Evolutionary conservation across 148 eudicot species (phyloP).

Genomic region (Hydrangea macrophylla): DNA sequence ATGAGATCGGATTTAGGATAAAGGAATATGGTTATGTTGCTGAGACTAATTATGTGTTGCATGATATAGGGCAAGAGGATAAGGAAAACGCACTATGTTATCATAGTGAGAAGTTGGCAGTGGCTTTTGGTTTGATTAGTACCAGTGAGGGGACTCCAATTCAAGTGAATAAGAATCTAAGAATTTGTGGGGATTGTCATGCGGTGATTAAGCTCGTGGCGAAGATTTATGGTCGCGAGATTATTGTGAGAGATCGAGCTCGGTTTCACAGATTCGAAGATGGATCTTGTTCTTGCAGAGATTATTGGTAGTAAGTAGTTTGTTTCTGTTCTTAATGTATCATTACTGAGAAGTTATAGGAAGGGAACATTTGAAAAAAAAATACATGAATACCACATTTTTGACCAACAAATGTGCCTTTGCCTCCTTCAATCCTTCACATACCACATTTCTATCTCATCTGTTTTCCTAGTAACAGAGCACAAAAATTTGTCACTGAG

Average conservation of each 20-base stretch:
- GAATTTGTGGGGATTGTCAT: slow-evolving; percentile 96
- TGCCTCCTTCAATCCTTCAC: background rate
- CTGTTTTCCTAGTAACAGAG: too few relatives aligned
- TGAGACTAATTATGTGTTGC: slow-evolving; percentile 73
- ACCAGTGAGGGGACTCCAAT: slow-evolving; percentile 42
- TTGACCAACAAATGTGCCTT: background rate
- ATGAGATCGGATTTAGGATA: slow-evolving; percentile 60
- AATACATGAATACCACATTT: background rate
- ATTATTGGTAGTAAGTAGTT: slow-evolving; percentile 47
- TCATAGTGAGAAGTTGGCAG: slow-evolving; percentile 87
- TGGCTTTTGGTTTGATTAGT: slow-evolving; percentile 77
- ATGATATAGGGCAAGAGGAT: slow-evolving; percentile 87
- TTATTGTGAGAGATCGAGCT: slow-evolving; percentile 75
- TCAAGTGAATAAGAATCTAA: slow-evolving; percentile 73
- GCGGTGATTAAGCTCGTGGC: slow-evolving; percentile 71
- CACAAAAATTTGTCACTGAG: too few relatives aligned
- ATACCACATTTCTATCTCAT: too few relatives aligned
- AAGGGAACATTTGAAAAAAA: background rate
- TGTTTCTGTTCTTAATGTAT: background rate
- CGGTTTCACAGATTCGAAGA: slow-evolving; percentile 75
- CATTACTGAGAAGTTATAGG: background rate
- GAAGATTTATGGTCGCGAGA: slow-evolving; percentile 62
- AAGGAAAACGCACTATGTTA: slow-evolving; percentile 64
- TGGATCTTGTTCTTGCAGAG: slow-evolving; percentile 79
- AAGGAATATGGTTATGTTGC: slow-evolving; percentile 63